Evolutionary conservation across 1,284 basidiomycete species (phyloP), one percentile per base, ranked within the genome.

Genomic region (Naganishia liquefaciens): DNA sequence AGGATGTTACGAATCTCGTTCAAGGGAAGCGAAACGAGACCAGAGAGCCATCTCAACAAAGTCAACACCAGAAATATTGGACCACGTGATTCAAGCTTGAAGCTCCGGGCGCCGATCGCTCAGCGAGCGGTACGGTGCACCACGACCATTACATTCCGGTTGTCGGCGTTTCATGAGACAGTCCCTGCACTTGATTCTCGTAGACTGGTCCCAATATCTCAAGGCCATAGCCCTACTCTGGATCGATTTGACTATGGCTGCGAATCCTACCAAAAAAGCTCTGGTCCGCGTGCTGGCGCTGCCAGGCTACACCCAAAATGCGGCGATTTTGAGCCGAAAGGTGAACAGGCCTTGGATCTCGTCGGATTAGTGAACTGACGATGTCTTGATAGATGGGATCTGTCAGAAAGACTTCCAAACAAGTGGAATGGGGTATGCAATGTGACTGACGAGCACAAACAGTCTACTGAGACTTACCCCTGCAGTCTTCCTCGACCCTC

Each of bases 251-350:
- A 30, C 9, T 11, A 42, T 57, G 28, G 43, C 30, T 53, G 17
- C 51, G 21, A 21, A 30, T 37, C 57, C 57, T n/a, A 40, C 57
- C n/a, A 60, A 60, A 23, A 60, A 60, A 25, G 57, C 57, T 9
- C 37, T 60, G 39, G 49, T 73, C 42, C 71, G 76, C 57, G 70
- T 77, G 27, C 68, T 76, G 65, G 68, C 72, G 19, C 68, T 78
- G 17, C 71, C 70, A 68, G 92, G 91, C 23, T 91, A 89, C 75
- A 86, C 89, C 5, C 91, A 93, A 76, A 93, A 89, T 71, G 88
- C 86, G 4, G 80, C 72, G 57, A 87, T 91, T 70, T 89, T 92
- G 77, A 87, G 83, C 73, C 92, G 90, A 80, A 84, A 89, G 76
- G 91, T 89, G 65, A 71, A 84, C n/a, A n/a, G n/a, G n/a, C n/a